These are phyloP conservation scores for Hypoxylon sp. DNA, from an alignment of 2,329 filamentous ascomycete species.

Conservation along the genomic window DNA sequence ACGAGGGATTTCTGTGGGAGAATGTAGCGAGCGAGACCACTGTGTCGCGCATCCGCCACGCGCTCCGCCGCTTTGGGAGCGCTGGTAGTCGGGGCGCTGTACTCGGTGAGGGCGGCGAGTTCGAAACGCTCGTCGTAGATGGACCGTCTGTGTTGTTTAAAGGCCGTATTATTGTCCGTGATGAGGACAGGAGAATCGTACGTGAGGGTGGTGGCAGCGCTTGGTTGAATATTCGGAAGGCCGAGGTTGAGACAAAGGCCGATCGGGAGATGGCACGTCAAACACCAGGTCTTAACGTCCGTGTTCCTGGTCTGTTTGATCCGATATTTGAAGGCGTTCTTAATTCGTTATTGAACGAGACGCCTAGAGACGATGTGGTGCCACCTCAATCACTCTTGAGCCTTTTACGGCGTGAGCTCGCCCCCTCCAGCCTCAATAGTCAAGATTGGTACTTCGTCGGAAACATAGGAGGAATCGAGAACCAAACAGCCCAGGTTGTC, in stretches of 20 bases:
- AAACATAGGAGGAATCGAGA: conserved; percentile 57
- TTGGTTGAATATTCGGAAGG: conserved; percentile 75
- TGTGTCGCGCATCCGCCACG: conserved; percentile 63
- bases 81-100: conserved; percentile 74
- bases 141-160: conserved; percentile 83
- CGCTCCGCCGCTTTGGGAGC: conserved; percentile 77
- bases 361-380: conserved; percentile 19
- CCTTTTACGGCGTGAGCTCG: conserved; percentile 8
- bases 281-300: conserved; percentile 53
- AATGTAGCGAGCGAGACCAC: conserved; percentile 75
- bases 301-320: conserved; percentile 78
- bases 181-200: conserved; percentile 67
- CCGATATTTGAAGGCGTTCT: conserved; percentile 66
- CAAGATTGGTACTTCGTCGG: conserved; percentile 59
- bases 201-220: conserved; percentile 82
- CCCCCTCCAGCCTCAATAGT: conserved; percentile 5
- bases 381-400: conserved; percentile 29
- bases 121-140: conserved; percentile 90
- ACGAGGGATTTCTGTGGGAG: conserved; percentile 84
- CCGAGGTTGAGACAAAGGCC: conserved; percentile 65
- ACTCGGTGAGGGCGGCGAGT: conserved; percentile 94
- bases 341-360: conserved; percentile 50
- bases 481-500: conserved; percentile 65
- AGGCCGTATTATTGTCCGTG: conserved; percentile 74
- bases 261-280: conserved; percentile 29